These are phyloP conservation scores for Chlorella sp. DNA, from an alignment of 139 green algal genomes.

Conservation along the genomic window DNA sequence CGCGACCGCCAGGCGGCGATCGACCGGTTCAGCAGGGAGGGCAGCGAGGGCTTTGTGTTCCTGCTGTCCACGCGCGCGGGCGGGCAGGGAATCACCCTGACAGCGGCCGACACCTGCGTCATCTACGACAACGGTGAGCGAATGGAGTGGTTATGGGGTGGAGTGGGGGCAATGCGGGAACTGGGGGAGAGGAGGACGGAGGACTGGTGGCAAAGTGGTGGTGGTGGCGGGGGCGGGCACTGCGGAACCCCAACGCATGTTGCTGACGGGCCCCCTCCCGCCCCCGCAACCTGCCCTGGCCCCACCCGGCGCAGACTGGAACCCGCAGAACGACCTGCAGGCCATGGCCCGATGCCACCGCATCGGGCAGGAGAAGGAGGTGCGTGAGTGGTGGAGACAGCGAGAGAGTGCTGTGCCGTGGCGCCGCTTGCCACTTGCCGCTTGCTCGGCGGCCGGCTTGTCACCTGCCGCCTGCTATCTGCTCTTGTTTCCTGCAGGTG, in stretches of 20 bases:
- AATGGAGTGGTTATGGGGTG: too few species aligned
- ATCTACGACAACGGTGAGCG: constrained; percentile 85
- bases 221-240: too few species aligned
- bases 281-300: too few species aligned
- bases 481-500: constrained; percentile 56
- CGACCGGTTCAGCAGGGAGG: constrained; percentile 74
- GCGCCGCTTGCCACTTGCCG: background rate
- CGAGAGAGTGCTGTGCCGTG: background rate
- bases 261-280: too few species aligned
- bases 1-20: constrained; percentile 85
- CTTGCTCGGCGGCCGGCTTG: background rate
- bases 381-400: constrained; percentile 37
- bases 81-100: constrained; percentile 97
- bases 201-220: too few species aligned
- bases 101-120: constrained; percentile 91
- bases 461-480: background rate
- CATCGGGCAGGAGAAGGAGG: constrained; percentile 87
- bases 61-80: constrained; percentile 92
- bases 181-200: too few species aligned
- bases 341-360: constrained; percentile 96
- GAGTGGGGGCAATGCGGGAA: too few species aligned
- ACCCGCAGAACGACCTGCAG: constrained; percentile 93
- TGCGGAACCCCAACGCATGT: too few species aligned
- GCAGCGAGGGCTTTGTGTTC: constrained; percentile 79
- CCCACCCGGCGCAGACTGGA: constrained; percentile 84